Base-by-base conservation (phyloP, 352 stramenopile genomes). In the Globisporangium camurandrum region DNA sequence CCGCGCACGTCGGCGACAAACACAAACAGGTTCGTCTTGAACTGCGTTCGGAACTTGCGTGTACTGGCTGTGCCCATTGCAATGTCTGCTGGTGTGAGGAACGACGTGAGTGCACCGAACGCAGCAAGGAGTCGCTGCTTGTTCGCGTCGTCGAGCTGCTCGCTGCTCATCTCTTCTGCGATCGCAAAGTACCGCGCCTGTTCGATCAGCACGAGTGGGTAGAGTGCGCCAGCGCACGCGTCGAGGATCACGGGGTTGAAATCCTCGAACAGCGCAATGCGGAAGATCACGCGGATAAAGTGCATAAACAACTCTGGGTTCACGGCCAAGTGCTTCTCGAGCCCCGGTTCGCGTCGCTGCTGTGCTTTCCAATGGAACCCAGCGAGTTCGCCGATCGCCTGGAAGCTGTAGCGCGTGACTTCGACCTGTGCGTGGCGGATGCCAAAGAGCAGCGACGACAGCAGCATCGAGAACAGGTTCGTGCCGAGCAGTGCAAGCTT, bases 1-100 rank as follows among this genome's bases (percentile, higher is more conserved):
- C 82, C 82, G 16, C 82, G 79, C 42, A 86, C 82, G 28, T 90
- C 77, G 41, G 75, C 77, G 20, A 90, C 79, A 48, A 93, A 93
- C 16, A 71, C 66, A 47, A 88, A 90, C 40, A 91, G 54, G 27
- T 87, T 83, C n/a, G 60, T 79, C 59, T 93, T 93, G 61, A 93
- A 91, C 52, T 75, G 60, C 33, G 67, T 67, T 12, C 79, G 75
- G 59, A 84, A 72, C 58, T 86, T 88, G 26, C 81, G 74, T 26
- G 81, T 87, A 20, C 51, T 77, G 11, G 61, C 72, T 14, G 66
- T 74, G 46, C 69, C 71, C 62, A 73, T 89, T 9, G 72, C 64
- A 27, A 85, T 67, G 39, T 91, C 75, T 2, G 61, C 71, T 27
- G 75, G 67, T 7, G 66, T 66, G 45, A 93, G 52, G 55, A 88